Evolutionary conservation across 2,329 filamentous ascomycete genomes (phyloP).

Genomic region (Botrytis byssoidea): DNA sequence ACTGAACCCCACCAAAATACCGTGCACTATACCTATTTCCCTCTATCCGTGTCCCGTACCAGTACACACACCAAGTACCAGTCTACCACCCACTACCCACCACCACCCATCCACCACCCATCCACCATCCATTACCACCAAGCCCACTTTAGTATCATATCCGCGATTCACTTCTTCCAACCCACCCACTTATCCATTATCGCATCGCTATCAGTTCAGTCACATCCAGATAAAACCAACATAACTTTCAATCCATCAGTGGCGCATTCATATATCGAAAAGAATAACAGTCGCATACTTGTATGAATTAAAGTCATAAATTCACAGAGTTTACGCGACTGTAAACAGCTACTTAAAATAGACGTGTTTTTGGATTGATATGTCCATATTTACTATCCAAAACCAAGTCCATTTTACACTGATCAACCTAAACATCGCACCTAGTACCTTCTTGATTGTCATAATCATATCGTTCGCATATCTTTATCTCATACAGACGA

Average conservation of each 20-base stretch:
- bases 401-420: slow-evolving; percentile 38
- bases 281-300: slow-evolving; percentile 15
- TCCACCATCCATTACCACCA: neutral
- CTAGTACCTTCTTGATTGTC: slow-evolving; percentile 34
- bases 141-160: slow-evolving; percentile 1
- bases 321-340: slow-evolving; percentile 13
- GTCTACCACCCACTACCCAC: neutral
- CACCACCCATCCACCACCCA: too few species aligned
- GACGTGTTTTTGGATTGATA: slow-evolving; percentile 25
- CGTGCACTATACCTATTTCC: neutral
- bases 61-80: neutral
- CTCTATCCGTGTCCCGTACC: neutral
- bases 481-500: slow-evolving; percentile 36
- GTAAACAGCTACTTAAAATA: neutral
- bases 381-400: slow-evolving; percentile 37
- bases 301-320: slow-evolving; percentile 1
- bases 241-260: slow-evolving; percentile 4
- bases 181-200: slow-evolving; percentile 17
- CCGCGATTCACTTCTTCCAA: neutral
- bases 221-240: slow-evolving; percentile 1
- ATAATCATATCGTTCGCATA: slow-evolving; percentile 34
- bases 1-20: neutral
- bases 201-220: slow-evolving; percentile 12
- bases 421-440: slow-evolving; percentile 37
- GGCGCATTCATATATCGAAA: slow-evolving; percentile 5